A percentile compares a stretch with the other conserved stretches of the same genome.
Conservation (phyloP, 2,329 filamentous ascomycete species). For the Ophiostoma ips region DNA sequence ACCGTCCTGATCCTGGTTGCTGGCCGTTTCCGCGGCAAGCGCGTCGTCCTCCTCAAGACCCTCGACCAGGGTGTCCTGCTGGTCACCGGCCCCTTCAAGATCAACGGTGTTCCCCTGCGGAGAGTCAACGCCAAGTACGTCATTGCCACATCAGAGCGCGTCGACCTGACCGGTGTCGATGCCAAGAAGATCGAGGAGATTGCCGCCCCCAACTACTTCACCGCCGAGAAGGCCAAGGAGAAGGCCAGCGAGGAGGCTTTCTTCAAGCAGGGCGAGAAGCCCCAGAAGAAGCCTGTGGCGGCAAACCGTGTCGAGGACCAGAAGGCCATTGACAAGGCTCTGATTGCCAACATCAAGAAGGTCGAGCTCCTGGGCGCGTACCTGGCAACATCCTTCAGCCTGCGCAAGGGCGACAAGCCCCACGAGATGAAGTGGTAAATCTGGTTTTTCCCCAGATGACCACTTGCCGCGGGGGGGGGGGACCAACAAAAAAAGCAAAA, state of each 20-base stretch:
- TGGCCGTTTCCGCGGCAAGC: slow-evolving; percentile 99
- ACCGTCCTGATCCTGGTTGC: slow-evolving; percentile 97
- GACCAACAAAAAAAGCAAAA: neutral
- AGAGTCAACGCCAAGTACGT: slow-evolving; percentile 88
- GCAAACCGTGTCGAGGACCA: slow-evolving; percentile 91
- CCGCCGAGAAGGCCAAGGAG: slow-evolving; percentile 85
- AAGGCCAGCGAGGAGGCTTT: slow-evolving; percentile 97
- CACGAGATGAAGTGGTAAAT: slow-evolving; percentile 98
- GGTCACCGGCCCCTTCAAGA: slow-evolving; percentile 99
- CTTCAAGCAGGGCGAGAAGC: slow-evolving; percentile 98
- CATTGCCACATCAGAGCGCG: slow-evolving; percentile 76
- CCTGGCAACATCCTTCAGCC: slow-evolving; percentile 90
- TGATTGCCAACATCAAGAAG: slow-evolving; percentile 96
- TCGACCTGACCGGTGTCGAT: slow-evolving; percentile 77
- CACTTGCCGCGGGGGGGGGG: neutral
- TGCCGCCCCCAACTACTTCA: slow-evolving; percentile 78
- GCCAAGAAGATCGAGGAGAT: slow-evolving; percentile 75
- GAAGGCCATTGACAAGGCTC: slow-evolving; percentile 95
- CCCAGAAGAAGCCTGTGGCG: slow-evolving; percentile 94
- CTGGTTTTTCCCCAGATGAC: no score
- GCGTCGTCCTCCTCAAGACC: slow-evolving; percentile 95
- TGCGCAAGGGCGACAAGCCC: slow-evolving; percentile 98
- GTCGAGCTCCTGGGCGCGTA: slow-evolving; percentile 87
- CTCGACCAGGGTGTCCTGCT: slow-evolving; percentile 96
- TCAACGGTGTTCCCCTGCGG: slow-evolving; percentile 97